Base-by-base conservation (phyloP, 2,329 filamentous ascomycete species). In the Pestalotiopsis sp. region DNA sequence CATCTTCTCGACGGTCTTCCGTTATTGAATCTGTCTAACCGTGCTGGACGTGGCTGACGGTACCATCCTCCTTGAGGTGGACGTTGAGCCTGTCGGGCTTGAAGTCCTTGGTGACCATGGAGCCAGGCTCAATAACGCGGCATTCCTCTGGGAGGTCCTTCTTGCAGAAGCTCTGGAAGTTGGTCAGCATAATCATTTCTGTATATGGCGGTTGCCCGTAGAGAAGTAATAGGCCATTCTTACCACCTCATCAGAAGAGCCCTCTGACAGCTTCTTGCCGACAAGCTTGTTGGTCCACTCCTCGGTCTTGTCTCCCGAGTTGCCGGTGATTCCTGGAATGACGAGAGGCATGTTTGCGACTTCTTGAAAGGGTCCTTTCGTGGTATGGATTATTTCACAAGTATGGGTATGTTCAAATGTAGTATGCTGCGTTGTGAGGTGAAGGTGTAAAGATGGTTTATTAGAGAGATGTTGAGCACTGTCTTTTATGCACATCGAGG, bases 221-320 rank as follows among this genome's bases (percentile, higher is more conserved):
- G 63, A 27, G 20, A 3, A 23, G 25, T 13, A 27, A 9, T 13
- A 31, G 45, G 25, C 7, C 25, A 2, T 20, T 73, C 84, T 67
- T 79, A 91, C 89, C 9, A 83, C 87, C 76, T 87, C 87, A 71
- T 81, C 85, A 66, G 83, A 83, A 20, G 79, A 77, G 17, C 79
- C 75, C 0, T 89, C 88, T 12, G 84, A 83, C 13, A 91, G 78
- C 62, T 84, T 90, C 86, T 91, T 91, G 76, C 89, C 89, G 60
- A 88, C 84, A 4, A 91, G 82, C 82, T 90, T 90, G 79, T 84
- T 85, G 72, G 80, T 81, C 89, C 89, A 91, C 74, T 88, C 83
- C 69, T 88, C 82, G 45, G 84, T 87, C 77, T 81, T 75, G 73
- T 78, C 79, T 71, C 77, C 77, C 56, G 82, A 78, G 70, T 80